Evolutionary conservation across 306 rosid genomes (phyloP).

Genomic region (Geum urbanum): DNA sequence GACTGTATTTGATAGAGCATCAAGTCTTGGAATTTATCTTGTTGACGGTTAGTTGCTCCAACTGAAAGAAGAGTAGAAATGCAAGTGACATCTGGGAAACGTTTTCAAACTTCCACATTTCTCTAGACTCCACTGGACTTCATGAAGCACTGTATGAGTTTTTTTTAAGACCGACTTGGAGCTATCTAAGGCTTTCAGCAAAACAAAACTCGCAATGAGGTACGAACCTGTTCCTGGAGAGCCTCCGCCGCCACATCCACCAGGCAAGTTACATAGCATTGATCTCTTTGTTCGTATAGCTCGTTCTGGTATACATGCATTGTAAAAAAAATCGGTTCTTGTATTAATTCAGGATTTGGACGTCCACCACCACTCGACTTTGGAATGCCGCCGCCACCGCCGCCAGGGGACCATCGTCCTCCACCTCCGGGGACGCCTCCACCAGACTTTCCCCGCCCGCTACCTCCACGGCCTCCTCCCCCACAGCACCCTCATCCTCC

Average conservation of each 20-base stretch:
- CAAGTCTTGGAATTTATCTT: background rate
- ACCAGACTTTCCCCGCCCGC: background rate
- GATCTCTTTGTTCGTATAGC: background rate
- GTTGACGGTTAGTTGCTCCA: background rate
- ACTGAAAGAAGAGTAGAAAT: background rate
- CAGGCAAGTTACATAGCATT: background rate
- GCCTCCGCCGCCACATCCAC: slow-evolving; percentile 9
- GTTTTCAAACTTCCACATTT: background rate
- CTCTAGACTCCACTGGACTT: background rate
- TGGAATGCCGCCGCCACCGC: background rate
- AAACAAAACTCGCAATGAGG: slow-evolving; percentile 4
- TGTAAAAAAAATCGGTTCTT: no score
- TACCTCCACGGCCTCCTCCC: background rate
- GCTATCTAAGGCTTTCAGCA: background rate
- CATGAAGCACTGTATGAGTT: background rate
- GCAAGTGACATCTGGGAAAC: background rate
- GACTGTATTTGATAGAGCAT: background rate
- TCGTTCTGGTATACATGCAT: no score
- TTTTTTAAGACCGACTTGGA: background rate
- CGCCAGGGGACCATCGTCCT: slow-evolving; percentile 1
- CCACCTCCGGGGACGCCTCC: background rate
- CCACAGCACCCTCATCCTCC: slow-evolving; percentile 6
- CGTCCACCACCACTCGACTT: background rate
- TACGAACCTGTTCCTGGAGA: slow-evolving; percentile 15
- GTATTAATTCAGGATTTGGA: background rate